A percentile compares a stretch with the other conserved stretches of the same genome.
These are phyloP conservation scores for Gamarada debralockiae DNA, from an alignment of 495 filamentous ascomycete species.

Conservation along the genomic window DNA sequence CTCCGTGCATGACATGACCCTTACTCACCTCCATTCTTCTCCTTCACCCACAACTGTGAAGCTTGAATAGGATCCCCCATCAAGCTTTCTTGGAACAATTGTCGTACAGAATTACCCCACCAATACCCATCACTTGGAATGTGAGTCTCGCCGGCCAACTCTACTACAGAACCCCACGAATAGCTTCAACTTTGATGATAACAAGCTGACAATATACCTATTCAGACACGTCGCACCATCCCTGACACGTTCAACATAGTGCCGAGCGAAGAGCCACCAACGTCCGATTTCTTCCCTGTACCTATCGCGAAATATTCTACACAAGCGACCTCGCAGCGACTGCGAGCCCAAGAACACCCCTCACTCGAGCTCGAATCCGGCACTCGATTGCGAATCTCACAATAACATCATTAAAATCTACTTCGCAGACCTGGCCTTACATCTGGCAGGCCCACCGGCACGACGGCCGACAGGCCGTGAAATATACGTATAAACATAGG, in stretches of 20 bases:
- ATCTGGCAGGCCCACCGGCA: conserved; percentile 25
- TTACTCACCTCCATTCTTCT: too few relatives aligned
- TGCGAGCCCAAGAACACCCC: too few relatives aligned
- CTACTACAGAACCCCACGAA: background rate
- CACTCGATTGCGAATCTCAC: background rate
- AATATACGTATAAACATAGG: conserved; percentile 6
- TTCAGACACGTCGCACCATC: background rate
- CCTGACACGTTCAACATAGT: background rate
- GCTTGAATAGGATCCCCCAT: too few relatives aligned
- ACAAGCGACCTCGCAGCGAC: too few relatives aligned
- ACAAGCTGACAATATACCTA: background rate
- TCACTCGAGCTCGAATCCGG: too few relatives aligned
- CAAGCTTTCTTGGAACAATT: background rate
- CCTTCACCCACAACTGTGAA: too few relatives aligned
- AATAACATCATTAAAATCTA: background rate
- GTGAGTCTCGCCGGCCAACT: background rate
- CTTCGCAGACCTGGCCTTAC: conserved; percentile 16
- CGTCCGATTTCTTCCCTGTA: background rate
- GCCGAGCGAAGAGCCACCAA: background rate
- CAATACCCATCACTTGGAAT: background rate
- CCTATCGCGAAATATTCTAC: background rate
- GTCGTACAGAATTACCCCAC: background rate
- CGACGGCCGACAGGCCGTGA: conserved; percentile 25
- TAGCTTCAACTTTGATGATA: background rate
- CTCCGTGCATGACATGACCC: background rate